phyloP scores from a whole-genome alignment of 176 grass and related monocot species.

The Tillandsia leiboldiana region DNA sequence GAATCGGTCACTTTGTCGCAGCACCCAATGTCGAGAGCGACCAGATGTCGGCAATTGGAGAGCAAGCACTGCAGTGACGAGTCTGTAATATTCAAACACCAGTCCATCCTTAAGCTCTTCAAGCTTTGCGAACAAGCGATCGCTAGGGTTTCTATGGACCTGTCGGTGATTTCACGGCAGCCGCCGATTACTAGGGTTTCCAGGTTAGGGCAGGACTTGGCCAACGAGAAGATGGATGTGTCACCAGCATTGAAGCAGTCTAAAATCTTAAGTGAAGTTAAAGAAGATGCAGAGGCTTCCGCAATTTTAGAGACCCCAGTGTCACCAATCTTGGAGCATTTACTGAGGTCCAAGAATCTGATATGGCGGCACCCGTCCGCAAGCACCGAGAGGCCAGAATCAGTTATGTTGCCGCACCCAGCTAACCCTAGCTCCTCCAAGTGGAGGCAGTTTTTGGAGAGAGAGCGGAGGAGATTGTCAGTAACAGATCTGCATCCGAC shows the following conservation, averaged over 20 bases:
- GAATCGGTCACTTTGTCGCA: conserved; percentile 57
- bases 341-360: conserved; percentile 64
- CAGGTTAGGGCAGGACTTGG: conserved; percentile 58
- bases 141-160: conserved; percentile 46
- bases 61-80: conserved; percentile 41
- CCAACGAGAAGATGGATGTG: conserved; percentile 46
- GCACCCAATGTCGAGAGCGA: conserved; percentile 65
- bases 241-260: conserved; percentile 64
- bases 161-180: conserved; percentile 51
- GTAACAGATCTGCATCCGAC: conserved; percentile 55
- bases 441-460: conserved; percentile 53
- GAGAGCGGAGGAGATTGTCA: conserved; percentile 45
- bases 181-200: conserved; percentile 62
- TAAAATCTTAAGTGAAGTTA: conserved; percentile 56
- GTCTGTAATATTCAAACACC: conserved; percentile 68
- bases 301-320: conserved; percentile 52
- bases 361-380: conserved; percentile 58
- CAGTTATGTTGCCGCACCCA: conserved; percentile 52
- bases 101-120: conserved; percentile 47
- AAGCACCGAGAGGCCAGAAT: conserved; percentile 51
- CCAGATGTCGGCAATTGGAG: conserved; percentile 50
- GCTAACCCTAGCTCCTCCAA: conserved; percentile 62
- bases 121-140: conserved; percentile 46
- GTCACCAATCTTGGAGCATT: conserved; percentile 78
- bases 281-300: conserved; percentile 41